Conservation (phyloP, 2,329 filamentous ascomycete genomes). For the Aspergillus unguis region DNA sequence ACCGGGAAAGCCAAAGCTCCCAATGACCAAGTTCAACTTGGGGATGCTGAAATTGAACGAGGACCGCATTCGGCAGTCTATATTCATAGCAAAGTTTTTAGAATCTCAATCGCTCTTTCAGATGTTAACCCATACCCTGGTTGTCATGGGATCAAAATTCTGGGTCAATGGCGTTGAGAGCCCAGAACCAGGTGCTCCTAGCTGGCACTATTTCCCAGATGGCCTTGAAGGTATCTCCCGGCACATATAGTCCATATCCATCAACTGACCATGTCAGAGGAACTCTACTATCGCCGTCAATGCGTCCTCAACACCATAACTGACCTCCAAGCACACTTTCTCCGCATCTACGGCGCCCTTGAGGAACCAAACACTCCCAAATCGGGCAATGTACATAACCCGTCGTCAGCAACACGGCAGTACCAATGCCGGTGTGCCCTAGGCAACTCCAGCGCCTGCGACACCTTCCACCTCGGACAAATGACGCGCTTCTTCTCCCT, state of each 20-base stretch:
- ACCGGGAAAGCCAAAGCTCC: conserved; percentile 29
- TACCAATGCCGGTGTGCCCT: conserved; percentile 43
- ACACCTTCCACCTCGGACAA: conserved; percentile 45
- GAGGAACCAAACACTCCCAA: conserved; percentile 24
- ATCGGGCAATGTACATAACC: conserved; percentile 10
- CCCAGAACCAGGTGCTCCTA: conserved; percentile 20
- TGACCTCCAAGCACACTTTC: conserved; percentile 42
- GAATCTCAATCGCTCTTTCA: conserved; percentile 26
- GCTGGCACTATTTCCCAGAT: conserved; percentile 38
- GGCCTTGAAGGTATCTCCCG: conserved; percentile 40
- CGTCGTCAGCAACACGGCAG: conserved; percentile 16
- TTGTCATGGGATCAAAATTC: conserved; percentile 36
- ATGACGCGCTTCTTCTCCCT: conserved; percentile 43
- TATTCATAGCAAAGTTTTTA: conserved; percentile 36
- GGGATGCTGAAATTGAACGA: conserved; percentile 33
- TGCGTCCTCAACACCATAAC: conserved; percentile 42
- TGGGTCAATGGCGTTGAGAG: conserved; percentile 33
- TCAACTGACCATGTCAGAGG: conserved; percentile 27
- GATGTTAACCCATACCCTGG: conserved; percentile 33
- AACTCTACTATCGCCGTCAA: conserved; percentile 42
- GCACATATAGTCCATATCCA: background rate
- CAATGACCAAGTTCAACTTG: conserved; percentile 24
- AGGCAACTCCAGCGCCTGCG: conserved; percentile 42
- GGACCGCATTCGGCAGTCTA: conserved; percentile 39
- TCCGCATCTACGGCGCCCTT: conserved; percentile 40